Evolutionary conservation across 495 filamentous ascomycete species (phyloP), one percentile per base, ranked within the genome.

Genomic region (Penicillium subrubescens): DNA sequence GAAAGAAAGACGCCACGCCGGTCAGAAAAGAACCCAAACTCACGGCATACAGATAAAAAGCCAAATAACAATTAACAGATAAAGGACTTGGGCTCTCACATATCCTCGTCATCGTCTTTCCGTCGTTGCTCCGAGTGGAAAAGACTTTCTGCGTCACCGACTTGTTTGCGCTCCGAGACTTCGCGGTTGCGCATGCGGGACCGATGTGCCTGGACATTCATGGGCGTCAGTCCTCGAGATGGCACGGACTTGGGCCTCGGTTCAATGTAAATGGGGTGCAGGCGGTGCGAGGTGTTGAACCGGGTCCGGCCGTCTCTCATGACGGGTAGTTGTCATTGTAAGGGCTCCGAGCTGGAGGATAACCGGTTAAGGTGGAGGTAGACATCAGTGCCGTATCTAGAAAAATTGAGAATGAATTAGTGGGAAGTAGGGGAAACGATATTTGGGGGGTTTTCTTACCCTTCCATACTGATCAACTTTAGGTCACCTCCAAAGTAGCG

Each of bases 391-490:
- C 95, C 95, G 76, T 99, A 99, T 44, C 95, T 99, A 25, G 27
- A n/a, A 58, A 11, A 11, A n/a, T 33, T 33, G 31, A 50, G 41
- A 43, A 63, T 8, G 64, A n/a, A 23, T 67, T 63, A 58, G 33
- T 31, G 55, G 39, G 31, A 31, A 48, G 2, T 12, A 57, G 59
- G 33, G 19, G 39, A 35, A 1, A 48, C 21, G n/a, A 37, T 23
- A 65, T 8, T 17, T n/a, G 50, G 46, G 58, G 39, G 7, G 0
- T 15, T 11, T 19, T 43, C 92, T 81, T 82, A 97, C 95, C 95
- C 95, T 82, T 99, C 95, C 95, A 99, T 97, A 74, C 94, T 97
- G 71, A 98, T 99, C 79, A 99, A 73, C 74, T 97, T 98, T 66
- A 99, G 75, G 76, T 99, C 95, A 46, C 95, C 95, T 37, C 95